A percentile compares a stretch with the other conserved stretches of the same genome.
phyloP scores from a whole-genome alignment of 257 asterid species.

The Primulina eburnea region DNA sequence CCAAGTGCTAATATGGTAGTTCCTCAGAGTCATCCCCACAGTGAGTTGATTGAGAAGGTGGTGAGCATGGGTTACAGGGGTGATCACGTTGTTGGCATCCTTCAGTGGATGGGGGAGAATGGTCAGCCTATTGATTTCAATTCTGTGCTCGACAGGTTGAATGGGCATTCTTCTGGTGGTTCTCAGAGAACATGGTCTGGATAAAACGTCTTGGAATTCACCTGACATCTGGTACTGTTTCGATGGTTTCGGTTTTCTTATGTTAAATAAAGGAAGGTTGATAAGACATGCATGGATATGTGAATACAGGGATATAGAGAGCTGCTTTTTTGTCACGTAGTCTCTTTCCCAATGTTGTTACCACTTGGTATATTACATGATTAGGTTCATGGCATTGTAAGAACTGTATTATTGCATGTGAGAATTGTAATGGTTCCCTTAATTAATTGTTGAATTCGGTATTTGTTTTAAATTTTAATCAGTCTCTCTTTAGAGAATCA shows the following conservation, averaged over 20 bases:
- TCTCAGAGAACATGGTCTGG: slow-evolving; percentile 87
- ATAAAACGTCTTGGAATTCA: slow-evolving; percentile 15
- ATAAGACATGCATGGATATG: slow-evolving; percentile 25
- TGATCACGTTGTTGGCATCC: slow-evolving; percentile 60
- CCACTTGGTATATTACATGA: background rate
- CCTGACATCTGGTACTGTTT: slow-evolving; percentile 1
- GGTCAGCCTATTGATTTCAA: slow-evolving; percentile 87
- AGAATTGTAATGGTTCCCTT: background rate
- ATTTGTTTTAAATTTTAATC: background rate
- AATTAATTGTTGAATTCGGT: background rate
- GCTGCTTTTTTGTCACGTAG: background rate
- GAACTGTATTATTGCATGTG: background rate
- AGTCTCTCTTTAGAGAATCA: no score
- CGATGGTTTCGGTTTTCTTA: slow-evolving; percentile 14
- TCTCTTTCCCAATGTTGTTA: slow-evolving; percentile 15
- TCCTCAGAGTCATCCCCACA: slow-evolving; percentile 66
- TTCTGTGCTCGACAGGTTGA: slow-evolving; percentile 70
- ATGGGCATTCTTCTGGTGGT: slow-evolving; percentile 71
- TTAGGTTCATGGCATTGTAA: background rate
- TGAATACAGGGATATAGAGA: slow-evolving; percentile 18
- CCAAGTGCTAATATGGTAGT: slow-evolving; percentile 40
- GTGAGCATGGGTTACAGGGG: slow-evolving; percentile 85
- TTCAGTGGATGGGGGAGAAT: slow-evolving; percentile 85
- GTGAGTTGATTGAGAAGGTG: slow-evolving; percentile 80
- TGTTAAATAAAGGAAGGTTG: slow-evolving; percentile 35